These are phyloP conservation scores for Aspergillus caelatus DNA, from an alignment of 2,329 filamentous ascomycete genomes.

Conservation along the genomic window DNA sequence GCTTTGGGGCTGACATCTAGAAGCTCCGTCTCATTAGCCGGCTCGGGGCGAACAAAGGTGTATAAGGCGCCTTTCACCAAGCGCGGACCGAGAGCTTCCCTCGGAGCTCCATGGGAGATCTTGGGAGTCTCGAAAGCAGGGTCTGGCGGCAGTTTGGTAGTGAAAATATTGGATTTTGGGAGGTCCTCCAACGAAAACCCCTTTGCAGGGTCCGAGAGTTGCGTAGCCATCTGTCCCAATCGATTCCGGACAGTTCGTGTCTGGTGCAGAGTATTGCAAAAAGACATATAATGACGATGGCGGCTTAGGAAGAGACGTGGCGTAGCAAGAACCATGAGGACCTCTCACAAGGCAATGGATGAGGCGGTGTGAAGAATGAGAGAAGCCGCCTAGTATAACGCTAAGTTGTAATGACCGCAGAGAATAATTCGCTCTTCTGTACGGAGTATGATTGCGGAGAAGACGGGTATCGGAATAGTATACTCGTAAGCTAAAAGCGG, in stretches of 20 bases:
- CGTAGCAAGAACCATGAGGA: background rate
- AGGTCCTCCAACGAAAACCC: conserved; percentile 52
- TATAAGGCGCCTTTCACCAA: conserved; percentile 83
- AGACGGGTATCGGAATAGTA: background rate
- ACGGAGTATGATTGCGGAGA: background rate
- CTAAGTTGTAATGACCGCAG: background rate
- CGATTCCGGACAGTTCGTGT: conserved; percentile 29
- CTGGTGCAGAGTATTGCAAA: conserved; percentile 18
- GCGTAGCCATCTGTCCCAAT: conserved; percentile 50
- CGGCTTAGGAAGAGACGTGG: background rate
- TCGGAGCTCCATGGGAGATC: conserved; percentile 77
- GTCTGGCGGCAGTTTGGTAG: conserved; percentile 72
- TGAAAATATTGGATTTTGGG: conserved; percentile 68
- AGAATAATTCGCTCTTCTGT: background rate
- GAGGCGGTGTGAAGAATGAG: no score
- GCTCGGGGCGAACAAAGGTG: conserved; percentile 85
- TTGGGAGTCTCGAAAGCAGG: conserved; percentile 76
- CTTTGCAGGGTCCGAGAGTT: conserved; percentile 35
- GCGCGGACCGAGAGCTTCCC: conserved; percentile 75
- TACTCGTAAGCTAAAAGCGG: background rate
- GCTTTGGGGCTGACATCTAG: conserved; percentile 79
- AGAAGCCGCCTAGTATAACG: background rate
- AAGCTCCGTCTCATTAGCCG: conserved; percentile 72
- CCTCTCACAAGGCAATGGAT: background rate
- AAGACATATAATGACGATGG: conserved; percentile 28